phyloP scores from a whole-genome alignment of 441 rosid species.

The Pelargonium fulgidum region DNA sequence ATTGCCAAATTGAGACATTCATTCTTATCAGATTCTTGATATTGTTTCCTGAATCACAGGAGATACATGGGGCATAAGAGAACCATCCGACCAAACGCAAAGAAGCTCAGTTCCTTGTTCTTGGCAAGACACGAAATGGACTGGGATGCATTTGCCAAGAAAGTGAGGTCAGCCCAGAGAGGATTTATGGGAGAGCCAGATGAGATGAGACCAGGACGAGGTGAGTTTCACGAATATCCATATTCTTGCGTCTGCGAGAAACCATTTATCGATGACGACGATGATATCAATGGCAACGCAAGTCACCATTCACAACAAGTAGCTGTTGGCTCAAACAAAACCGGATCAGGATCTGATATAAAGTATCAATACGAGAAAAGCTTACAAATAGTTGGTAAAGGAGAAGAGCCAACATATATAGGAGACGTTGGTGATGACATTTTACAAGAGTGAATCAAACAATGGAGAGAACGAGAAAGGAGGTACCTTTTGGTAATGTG shows the following conservation, averaged over 20 bases:
- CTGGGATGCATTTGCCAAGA: slow-evolving; percentile 72
- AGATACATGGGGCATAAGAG: slow-evolving; percentile 94
- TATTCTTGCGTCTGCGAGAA: slow-evolving; percentile 74
- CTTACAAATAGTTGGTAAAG: not conserved
- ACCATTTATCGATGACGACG: slow-evolving; percentile 29
- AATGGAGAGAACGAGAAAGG: not conserved
- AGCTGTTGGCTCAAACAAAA: slow-evolving; percentile 7
- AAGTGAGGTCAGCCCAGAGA: slow-evolving; percentile 73
- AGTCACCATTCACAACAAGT: slow-evolving; percentile 16
- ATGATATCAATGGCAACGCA: slow-evolving; percentile 22
- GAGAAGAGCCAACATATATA: not conserved
- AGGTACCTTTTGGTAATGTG: not conserved
- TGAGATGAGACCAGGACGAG: slow-evolving; percentile 75
- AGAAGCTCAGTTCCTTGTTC: slow-evolving; percentile 72
- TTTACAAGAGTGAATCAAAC: not conserved
- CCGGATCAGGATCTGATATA: not conserved
- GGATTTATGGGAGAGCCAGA: slow-evolving; percentile 98
- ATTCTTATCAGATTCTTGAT: slow-evolving; percentile 9
- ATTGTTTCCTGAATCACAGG: slow-evolving; percentile 32
- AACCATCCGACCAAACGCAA: slow-evolving; percentile 88
- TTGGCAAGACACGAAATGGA: slow-evolving; percentile 58
- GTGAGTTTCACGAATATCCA: slow-evolving; percentile 88
- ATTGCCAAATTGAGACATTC: not conserved
- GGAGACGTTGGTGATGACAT: not conserved
- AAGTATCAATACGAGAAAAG: slow-evolving; percentile 23